phyloP scores from a whole-genome alignment of 225 moss, liverwort and hornwort genomes.

The Marchantia paleacea region DNA sequence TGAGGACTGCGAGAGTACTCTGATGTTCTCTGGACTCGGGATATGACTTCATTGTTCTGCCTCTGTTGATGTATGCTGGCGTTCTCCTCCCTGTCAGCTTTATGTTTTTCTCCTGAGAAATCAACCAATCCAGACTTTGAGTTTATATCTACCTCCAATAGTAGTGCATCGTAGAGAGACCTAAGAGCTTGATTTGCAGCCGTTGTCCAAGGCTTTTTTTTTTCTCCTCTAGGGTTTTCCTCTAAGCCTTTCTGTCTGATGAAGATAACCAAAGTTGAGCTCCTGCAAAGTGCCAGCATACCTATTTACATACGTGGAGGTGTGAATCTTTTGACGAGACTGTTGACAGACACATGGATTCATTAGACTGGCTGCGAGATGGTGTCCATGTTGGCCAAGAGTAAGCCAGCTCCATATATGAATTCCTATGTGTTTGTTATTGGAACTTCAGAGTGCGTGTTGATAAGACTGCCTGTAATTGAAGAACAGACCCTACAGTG shows the following conservation, averaged over 20 bases:
- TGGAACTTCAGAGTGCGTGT: background rate
- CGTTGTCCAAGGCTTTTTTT: background rate
- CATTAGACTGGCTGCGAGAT: constrained; percentile 32
- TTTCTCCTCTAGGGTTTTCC: background rate
- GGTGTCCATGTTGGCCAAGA: constrained; percentile 41
- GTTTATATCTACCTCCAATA: background rate
- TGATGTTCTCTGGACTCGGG: background rate
- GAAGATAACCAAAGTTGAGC: constrained; percentile 6
- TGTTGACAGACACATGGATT: constrained; percentile 40
- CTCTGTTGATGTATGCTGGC: background rate
- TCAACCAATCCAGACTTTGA: background rate
- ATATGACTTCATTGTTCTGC: background rate
- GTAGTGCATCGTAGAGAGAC: background rate
- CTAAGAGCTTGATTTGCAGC: background rate
- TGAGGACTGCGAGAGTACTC: background rate
- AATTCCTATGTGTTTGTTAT: constrained; percentile 27
- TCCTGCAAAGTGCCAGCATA: constrained; percentile 3
- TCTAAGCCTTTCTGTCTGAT: background rate
- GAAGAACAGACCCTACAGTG: background rate
- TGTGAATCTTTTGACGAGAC: constrained; percentile 37
- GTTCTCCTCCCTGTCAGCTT: background rate
- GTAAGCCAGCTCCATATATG: constrained; percentile 31
- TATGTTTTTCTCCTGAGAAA: background rate
- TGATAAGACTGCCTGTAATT: background rate
- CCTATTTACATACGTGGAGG: constrained; percentile 13